Base-by-base conservation (phyloP, 1,284 basidiomycete species). In the Puccinia horiana region DNA sequence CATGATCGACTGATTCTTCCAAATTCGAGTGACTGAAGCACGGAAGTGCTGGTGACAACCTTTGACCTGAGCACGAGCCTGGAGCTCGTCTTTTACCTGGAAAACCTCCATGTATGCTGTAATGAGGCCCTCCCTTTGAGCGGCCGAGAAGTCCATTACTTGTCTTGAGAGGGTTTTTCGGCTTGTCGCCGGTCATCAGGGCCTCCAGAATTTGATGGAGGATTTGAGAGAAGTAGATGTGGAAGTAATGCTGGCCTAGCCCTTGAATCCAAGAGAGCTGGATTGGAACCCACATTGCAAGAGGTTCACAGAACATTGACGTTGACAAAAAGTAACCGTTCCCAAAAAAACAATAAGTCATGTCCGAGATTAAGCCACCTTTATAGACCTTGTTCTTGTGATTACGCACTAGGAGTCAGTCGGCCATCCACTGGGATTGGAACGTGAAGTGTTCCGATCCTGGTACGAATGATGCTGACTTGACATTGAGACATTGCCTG, bases 1-100 rank as follows among this genome's bases (percentile, higher is more conserved):
- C 6, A 76, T 29, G 12, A 58, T 40, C 0, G 52, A 14, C 3
- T n/a, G 49, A 32, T 76, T 76, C 0, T 40, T 11, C 65, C 23
- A 49, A n/a, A 77, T 32, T n/a, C 37, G 37, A 12, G 58, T 77
- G 23, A 77, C 40, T 44, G 20, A 18, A 29, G 56, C 42, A 0
- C 44, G n/a, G 44, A 65, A 77, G n/a, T 77, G 75, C 44, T 65
- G n/a, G 14, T 65, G 52, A 40, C 75, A 77, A 29, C 75, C 75
- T 37, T 56, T 58, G 4, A 77, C 5, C 56, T 26, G 65, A 1
- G 20, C 8, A 3, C 44, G 23, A 5, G 58, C 75, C 16, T 49
- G n/a, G n/a, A n/a, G n/a, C n/a, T n/a, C n/a, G n/a, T n/a, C n/a
- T n/a, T n/a, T n/a, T n/a, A n/a, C n/a, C n/a, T n/a, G 20, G 35